Evolutionary conservation across 2,329 filamentous ascomycete species (phyloP), one percentile per base, ranked within the genome.

Genomic region (Cladosporium cucumerinum): DNA sequence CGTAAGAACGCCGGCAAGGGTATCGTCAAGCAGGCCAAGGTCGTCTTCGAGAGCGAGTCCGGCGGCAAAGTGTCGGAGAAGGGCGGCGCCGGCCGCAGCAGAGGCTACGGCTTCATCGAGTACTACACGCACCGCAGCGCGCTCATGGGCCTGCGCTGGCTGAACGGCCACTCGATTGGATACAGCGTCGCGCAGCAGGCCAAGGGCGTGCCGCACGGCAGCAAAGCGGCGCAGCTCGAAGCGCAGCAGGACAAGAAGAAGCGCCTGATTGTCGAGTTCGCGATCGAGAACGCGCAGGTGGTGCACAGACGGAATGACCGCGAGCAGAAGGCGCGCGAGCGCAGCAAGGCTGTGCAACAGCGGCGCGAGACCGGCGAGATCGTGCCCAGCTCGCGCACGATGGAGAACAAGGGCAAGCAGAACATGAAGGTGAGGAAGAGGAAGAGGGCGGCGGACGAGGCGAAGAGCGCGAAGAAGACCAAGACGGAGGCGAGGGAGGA

Each of bases 101-200:
- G 94, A 76, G 95, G 95, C 5, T 99, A 99, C 76, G 95, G 96
- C 14, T 99, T 99, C 81, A 90, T 99, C 70, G 95, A 99, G 80
- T 99, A 97, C 79, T 90, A 88, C 69, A 95, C 91, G 32, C 95
- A 99, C 75, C 89, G 95, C 58, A 94, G 90, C 83, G 95, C 95
- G 16, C 84, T 99, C 46, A 98, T 98, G 92, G 95, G 92, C 26
- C 82, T 99, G 68, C 85, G 95, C 55, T 98, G 92, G 88, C 84
- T 99, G 65, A 99, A 99, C 76, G 93, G 94, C 1, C 89, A 88
- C 69, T 80, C 82, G 10, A 79, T 89, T 46, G 84, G 79, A 55
- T 84, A 84, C 72, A 72, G 79, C 63, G 78, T 82, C 46, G 77
- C 49, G 49, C 16, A 26, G 28, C 59, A 80, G 61, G 75, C 77